Evolutionary conservation across 2,329 filamentous ascomycete genomes (phyloP), one percentile per base, ranked within the genome.

Genomic region (Fonsecaea nubica): DNA sequence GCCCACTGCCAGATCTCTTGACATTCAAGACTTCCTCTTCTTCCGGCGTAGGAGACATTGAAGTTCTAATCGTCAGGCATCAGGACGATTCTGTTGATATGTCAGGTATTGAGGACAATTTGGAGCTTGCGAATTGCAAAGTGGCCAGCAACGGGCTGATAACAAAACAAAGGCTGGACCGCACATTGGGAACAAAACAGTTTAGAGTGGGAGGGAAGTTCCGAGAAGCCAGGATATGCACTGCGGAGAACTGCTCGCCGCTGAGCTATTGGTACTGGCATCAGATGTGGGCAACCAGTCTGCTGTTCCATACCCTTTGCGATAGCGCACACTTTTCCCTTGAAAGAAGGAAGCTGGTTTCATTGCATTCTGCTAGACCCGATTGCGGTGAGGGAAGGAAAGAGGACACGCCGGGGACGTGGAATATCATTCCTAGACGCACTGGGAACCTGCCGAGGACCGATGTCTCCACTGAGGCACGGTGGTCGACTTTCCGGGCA

Each of bases 1-100:
- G 36, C 54, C 63, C 63, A 83, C 86, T 72, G 83, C 85, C 25
- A 78, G 75, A 59, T 77, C 78, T n/a, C 76, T 73, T 63, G 52
- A 55, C 67, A 62, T 67, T 53, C 40, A 59, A 42, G 42, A 54
- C 45, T 42, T 71, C 68, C 36, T 63, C 62, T n/a, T 69, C 64
- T 63, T 69, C 68, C 30, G 54, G 56, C 54, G 55, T 64, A 13
- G 64, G 60, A 65, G 66, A 65, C 70, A 70, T 67, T 38, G 55
- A 59, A 59, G 13, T 25, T 15, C 58, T 35, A 40, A 18, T 36
- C 30, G 35, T 12, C 42, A 6, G 45, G 33, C 18, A 50, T 40
- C 25, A 55, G 36, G 13, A 30, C 35, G n/a, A 7, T 18, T 60
- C 15, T 33, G 32, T 36, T 36, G 48, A 32, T 32, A 21, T 48